Percentiles rank a stretch among this genome's conserved stretches.
These are phyloP conservation scores for Geotrichum macrosporum DNA, from an alignment of 1,139 yeast species.

Conservation along the genomic window DNA sequence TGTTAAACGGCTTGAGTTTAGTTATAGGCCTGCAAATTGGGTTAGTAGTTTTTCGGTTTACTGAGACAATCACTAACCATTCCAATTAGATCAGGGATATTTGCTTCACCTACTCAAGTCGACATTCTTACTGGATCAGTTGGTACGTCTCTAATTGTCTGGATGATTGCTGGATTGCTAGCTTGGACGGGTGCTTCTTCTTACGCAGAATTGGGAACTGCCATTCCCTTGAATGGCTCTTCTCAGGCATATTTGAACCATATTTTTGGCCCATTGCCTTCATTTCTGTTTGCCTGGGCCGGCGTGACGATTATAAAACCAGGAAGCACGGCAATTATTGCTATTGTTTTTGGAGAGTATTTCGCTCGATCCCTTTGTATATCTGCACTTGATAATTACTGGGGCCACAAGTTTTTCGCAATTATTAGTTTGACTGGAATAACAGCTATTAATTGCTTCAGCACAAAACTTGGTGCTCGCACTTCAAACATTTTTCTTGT, in stretches of 20 bases:
- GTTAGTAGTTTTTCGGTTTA: conserved; percentile 1
- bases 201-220: conserved; percentile 43
- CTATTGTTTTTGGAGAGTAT: conserved; percentile 43
- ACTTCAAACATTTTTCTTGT: conserved; percentile 38
- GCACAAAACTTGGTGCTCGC: conserved; percentile 38
- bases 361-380: conserved; percentile 29
- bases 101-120: conserved; percentile 43
- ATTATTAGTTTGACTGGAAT: conserved; percentile 33
- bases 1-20: conserved; percentile 40
- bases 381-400: conserved; percentile 26
- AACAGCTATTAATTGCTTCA: conserved; percentile 35
- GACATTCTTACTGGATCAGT: conserved; percentile 40
- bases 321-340: conserved; percentile 42
- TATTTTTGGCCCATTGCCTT: conserved; percentile 40
- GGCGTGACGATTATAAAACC: conserved; percentile 42
- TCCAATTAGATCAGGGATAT: conserved; percentile 39
- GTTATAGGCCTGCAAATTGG: conserved; percentile 45
- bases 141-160: conserved; percentile 39
- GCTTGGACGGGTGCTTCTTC: conserved; percentile 47
- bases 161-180: conserved; percentile 41
- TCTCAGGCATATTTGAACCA: conserved; percentile 42
- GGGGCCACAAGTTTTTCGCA: conserved; percentile 38
- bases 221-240: conserved; percentile 43
- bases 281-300: conserved; percentile 43
- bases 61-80: neutral